A percentile compares a stretch with the other conserved stretches of the same genome.
Conservation (phyloP, 2,329 filamentous ascomycete genomes). For the Neofusicoccum ribis region DNA sequence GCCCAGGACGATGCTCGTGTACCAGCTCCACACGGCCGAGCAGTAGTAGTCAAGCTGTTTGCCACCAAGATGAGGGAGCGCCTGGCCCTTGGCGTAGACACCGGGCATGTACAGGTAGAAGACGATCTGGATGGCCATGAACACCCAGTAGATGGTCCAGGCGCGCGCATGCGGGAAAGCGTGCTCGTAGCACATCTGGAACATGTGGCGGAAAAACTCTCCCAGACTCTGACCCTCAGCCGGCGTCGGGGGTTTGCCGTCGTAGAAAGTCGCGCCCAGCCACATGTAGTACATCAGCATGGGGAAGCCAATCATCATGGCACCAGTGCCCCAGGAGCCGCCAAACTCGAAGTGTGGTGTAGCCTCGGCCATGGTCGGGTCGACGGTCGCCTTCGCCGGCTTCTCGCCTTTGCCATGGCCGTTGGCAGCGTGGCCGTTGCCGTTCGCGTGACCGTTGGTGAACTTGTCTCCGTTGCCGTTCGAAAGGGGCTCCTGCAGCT, state of each 20-base stretch:
- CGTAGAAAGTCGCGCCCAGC: slow-evolving; percentile 91
- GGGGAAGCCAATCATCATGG: slow-evolving; percentile 94
- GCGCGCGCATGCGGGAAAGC: slow-evolving; percentile 81
- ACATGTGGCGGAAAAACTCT: slow-evolving; percentile 73
- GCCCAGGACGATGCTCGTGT: slow-evolving; percentile 74
- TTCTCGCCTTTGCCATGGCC: slow-evolving; percentile 36
- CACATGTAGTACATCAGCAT: slow-evolving; percentile 99
- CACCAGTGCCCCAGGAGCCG: slow-evolving; percentile 73
- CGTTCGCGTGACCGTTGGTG: background rate
- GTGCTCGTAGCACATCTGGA: slow-evolving; percentile 72
- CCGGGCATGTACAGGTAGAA: slow-evolving; percentile 87
- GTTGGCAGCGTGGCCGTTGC: slow-evolving; percentile 38
- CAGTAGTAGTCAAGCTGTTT: slow-evolving; percentile 94
- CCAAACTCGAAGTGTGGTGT: slow-evolving; percentile 72
- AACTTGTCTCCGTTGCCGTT: slow-evolving; percentile 17
- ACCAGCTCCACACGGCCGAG: slow-evolving; percentile 84
- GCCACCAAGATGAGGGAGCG: slow-evolving; percentile 76
- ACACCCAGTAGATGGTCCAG: slow-evolving; percentile 93
- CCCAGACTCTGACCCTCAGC: slow-evolving; percentile 63
- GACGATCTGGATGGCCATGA: slow-evolving; percentile 79
- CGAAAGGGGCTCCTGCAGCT: slow-evolving; percentile 17
- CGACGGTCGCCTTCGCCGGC: slow-evolving; percentile 27
- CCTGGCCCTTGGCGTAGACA: slow-evolving; percentile 84
- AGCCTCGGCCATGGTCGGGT: slow-evolving; percentile 30
- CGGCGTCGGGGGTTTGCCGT: slow-evolving; percentile 75